A percentile compares a stretch with the other conserved stretches of the same genome.
Conservation (phyloP, 148 eudicot species). For the Fagopyrum tataricum region DNA sequence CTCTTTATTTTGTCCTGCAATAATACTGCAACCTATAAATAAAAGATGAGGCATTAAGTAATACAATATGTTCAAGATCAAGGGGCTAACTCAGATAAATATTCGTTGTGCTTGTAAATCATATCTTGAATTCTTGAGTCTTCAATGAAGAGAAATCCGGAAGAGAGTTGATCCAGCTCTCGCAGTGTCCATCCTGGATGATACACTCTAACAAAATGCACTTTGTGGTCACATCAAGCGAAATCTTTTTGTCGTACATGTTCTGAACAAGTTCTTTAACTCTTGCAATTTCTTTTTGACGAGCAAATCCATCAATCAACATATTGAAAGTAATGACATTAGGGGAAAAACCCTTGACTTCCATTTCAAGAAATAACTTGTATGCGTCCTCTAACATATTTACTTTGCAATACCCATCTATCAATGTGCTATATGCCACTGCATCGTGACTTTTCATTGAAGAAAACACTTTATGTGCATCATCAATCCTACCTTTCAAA, state of each 20-base stretch:
- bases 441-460: constrained; percentile 16
- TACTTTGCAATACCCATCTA: constrained; percentile 27
- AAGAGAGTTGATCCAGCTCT: not conserved
- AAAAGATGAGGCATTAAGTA: too few species aligned
- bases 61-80: not conserved
- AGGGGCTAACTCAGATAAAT: not conserved
- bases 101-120: not conserved
- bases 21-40: not conserved
- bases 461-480: constrained; percentile 18
- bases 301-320: constrained; percentile 18
- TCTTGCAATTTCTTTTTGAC: constrained; percentile 8
- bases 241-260: constrained; percentile 13
- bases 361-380: constrained; percentile 20
- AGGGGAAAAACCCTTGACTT: constrained; percentile 22
- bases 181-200: not conserved
- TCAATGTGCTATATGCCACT: constrained; percentile 15
- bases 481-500: constrained; percentile 22
- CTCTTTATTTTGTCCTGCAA: not conserved
- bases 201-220: not conserved
- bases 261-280: constrained; percentile 20
- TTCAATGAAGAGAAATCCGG: not conserved
- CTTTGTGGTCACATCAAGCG: not conserved
- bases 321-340: constrained; percentile 15
- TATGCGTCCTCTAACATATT: constrained; percentile 17
- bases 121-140: not conserved